A percentile compares a stretch with the other conserved stretches of the same genome.
Conservation (phyloP, 768 basidiomycete species). For the Lactarius tabidus region DNA sequence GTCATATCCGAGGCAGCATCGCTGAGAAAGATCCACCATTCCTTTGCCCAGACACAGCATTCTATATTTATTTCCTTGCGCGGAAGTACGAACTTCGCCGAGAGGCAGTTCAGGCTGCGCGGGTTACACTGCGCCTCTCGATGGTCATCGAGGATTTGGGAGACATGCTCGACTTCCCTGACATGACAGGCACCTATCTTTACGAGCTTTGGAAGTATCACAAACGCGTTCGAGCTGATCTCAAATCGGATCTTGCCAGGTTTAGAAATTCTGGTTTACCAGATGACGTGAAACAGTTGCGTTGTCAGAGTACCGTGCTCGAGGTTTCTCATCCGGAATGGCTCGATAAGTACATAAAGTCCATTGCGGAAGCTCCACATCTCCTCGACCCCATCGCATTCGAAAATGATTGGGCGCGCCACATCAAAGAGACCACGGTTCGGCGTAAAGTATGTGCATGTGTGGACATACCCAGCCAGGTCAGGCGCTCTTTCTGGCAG, state of each 20-base stretch:
- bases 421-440: neutral
- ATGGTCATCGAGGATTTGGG: neutral
- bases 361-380: neutral
- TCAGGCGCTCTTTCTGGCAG: neutral
- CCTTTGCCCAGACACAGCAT: neutral
- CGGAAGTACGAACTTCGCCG: neutral
- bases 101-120: neutral
- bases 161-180: neutral
- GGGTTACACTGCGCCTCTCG: neutral
- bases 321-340: neutral
- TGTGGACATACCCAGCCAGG: neutral
- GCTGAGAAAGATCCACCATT: neutral
- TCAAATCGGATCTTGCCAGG: neutral
- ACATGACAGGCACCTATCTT: neutral
- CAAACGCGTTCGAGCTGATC: neutral
- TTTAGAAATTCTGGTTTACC: neutral
- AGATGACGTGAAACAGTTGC: neutral
- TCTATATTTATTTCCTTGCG: neutral
- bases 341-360: neutral
- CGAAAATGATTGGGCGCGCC: neutral
- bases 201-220: neutral
- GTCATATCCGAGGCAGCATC: neutral
- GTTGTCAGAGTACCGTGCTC: neutral
- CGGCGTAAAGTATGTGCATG: neutral
- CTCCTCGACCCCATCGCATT: neutral